Conservation (phyloP, 768 basidiomycete genomes). For the Sporobolomyces pararoseus region DNA sequence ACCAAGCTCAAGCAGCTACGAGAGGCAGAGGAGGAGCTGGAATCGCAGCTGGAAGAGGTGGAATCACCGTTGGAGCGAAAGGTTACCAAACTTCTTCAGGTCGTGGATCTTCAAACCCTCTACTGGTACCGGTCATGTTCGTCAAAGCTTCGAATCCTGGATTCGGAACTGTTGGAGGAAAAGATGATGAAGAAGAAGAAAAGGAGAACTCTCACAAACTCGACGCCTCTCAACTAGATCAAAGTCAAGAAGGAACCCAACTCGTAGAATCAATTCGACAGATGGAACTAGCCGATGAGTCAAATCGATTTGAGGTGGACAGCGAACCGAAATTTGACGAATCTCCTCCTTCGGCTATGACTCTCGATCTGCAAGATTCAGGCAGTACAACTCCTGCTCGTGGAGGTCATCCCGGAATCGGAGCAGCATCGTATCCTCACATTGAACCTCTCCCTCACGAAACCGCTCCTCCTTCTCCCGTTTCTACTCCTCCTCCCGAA, state of each 20-base stretch:
- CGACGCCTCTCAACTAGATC: not conserved
- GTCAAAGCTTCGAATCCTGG: constrained; percentile 14
- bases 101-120: constrained; percentile 13
- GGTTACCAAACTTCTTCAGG: not conserved
- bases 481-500: not conserved
- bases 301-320: not conserved
- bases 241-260: constrained; percentile 1
- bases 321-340: not conserved
- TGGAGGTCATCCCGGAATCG: constrained; percentile 19
- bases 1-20: not conserved
- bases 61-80: not conserved
- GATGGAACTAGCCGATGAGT: not conserved
- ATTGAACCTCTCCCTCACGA: not conserved
- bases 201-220: constrained; percentile 21
- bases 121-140: constrained; percentile 37
- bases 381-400: too few species aligned
- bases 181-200: constrained; percentile 28
- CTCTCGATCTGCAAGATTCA: too few species aligned
- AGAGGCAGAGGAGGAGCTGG: constrained; percentile 14
- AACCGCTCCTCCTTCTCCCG: not conserved
- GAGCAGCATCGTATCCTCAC: not conserved
- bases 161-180: constrained; percentile 28
- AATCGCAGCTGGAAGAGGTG: constrained; percentile 11
- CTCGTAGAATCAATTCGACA: constrained; percentile 19
- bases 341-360: not conserved